Evolutionary conservation across 495 filamentous ascomycete genomes (phyloP).

Genomic region (Penicillium taxi): DNA sequence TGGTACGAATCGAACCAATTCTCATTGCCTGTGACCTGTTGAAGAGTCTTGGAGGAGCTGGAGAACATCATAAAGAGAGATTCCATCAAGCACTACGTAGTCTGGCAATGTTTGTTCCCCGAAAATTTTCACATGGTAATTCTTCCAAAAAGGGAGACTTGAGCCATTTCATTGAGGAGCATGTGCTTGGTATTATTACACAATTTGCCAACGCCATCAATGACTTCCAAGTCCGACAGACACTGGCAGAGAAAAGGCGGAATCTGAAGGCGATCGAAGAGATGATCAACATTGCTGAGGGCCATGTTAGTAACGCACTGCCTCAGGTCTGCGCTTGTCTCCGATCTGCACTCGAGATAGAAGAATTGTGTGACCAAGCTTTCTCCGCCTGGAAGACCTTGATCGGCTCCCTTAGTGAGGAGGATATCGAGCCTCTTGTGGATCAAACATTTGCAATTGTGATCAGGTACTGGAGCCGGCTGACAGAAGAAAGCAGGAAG

Average conservation of each 20-base stretch:
- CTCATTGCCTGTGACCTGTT: conserved; percentile 72
- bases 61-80: conserved; percentile 49
- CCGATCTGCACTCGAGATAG: conserved; percentile 68
- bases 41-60: conserved; percentile 65
- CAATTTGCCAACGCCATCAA: conserved; percentile 76
- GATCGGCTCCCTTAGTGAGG: conserved; percentile 61
- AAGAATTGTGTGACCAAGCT: conserved; percentile 63
- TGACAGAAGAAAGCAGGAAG: conserved; percentile 52
- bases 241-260: conserved; percentile 60
- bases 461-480: conserved; percentile 64
- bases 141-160: conserved; percentile 51
- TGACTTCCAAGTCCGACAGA: conserved; percentile 50
- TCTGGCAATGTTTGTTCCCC: conserved; percentile 56
- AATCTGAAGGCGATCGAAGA: conserved; percentile 78
- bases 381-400: conserved; percentile 80
- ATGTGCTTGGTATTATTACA: conserved; percentile 83
- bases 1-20: conserved; percentile 70
- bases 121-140: conserved; percentile 41
- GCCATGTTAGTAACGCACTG: conserved; percentile 64
- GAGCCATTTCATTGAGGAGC: conserved; percentile 69
- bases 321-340: conserved; percentile 83
- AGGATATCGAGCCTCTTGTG: conserved; percentile 68
- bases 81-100: conserved; percentile 56
- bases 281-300: conserved; percentile 68
- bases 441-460: conserved; percentile 86